Conservation (phyloP, 2,329 filamentous ascomycete species). For the Paracamarosporium sp. region DNA sequence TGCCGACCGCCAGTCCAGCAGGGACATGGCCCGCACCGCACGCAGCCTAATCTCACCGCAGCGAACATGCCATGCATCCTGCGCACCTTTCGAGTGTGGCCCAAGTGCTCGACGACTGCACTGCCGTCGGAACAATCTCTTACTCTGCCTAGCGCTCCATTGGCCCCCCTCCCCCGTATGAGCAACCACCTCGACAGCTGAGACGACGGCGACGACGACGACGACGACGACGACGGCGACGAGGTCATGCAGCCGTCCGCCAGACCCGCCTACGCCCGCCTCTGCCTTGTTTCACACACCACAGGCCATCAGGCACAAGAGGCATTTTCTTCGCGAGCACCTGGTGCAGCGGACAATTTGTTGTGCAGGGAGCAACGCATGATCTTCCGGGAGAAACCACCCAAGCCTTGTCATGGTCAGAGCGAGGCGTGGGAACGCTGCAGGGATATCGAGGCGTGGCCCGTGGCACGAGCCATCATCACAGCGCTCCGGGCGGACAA, state of each 20-base stretch:
- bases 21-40: constrained; percentile 7
- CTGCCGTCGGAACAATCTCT: too few species aligned
- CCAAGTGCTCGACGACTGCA: too few species aligned
- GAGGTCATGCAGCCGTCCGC: too few species aligned
- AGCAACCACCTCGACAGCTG: too few species aligned
- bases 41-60: background rate
- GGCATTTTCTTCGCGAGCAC: constrained; percentile 12
- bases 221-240: too few species aligned
- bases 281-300: background rate
- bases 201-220: too few species aligned
- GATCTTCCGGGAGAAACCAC: constrained; percentile 42
- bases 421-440: constrained; percentile 32
- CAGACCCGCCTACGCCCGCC: background rate
- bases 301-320: background rate
- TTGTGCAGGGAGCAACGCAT: constrained; percentile 36
- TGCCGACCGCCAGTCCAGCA: constrained; percentile 16
- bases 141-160: too few species aligned
- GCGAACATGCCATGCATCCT: background rate
- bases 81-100: background rate
- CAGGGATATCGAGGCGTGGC: constrained; percentile 38
- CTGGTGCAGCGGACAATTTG: constrained; percentile 28
- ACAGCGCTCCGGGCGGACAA: constrained; percentile 29
- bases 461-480: constrained; percentile 28
- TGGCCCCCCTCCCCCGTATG: too few species aligned
- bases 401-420: constrained; percentile 26